phyloP scores from a whole-genome alignment of 2,329 filamentous ascomycete genomes.

The Calonectria crousiana region DNA sequence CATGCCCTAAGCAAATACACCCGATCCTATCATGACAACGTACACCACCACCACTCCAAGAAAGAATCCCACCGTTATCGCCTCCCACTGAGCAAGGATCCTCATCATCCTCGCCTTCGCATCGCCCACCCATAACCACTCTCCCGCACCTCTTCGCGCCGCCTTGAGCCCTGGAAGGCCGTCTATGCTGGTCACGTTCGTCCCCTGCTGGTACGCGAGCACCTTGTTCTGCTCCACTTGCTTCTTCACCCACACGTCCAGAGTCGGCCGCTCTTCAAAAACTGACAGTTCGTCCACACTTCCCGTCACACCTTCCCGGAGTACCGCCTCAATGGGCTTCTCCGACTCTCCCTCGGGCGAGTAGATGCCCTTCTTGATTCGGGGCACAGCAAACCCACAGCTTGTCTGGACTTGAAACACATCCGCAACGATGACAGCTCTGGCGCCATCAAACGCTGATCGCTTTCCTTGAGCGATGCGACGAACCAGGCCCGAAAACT shows the following conservation, averaged over 20 bases:
- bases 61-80: conserved; percentile 49
- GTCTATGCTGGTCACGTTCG: conserved; percentile 69
- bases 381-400: conserved; percentile 75
- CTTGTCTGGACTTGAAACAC: conserved; percentile 76
- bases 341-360: conserved; percentile 39
- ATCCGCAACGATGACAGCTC: conserved; percentile 72
- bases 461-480: conserved; percentile 52
- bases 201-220: conserved; percentile 66
- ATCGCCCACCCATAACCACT: conserved; percentile 60
- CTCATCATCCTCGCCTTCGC: conserved; percentile 42
- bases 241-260: conserved; percentile 64
- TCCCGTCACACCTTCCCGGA: conserved; percentile 39
- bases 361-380: conserved; percentile 58
- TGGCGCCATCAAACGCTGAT: conserved; percentile 59
- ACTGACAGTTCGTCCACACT: conserved; percentile 53
- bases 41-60: conserved; percentile 46
- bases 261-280: conserved; percentile 67
- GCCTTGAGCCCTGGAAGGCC: conserved; percentile 68
- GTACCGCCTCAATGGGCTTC: conserved; percentile 39
- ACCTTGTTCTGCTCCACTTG: conserved; percentile 62
- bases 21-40: conserved; percentile 40
- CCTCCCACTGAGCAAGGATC: conserved; percentile 47
- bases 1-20: conserved; percentile 32
- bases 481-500: conserved; percentile 62
- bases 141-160: conserved; percentile 63